Conservation (phyloP, 352 stramenopile genomes). For the Phytophthora foliorum region DNA sequence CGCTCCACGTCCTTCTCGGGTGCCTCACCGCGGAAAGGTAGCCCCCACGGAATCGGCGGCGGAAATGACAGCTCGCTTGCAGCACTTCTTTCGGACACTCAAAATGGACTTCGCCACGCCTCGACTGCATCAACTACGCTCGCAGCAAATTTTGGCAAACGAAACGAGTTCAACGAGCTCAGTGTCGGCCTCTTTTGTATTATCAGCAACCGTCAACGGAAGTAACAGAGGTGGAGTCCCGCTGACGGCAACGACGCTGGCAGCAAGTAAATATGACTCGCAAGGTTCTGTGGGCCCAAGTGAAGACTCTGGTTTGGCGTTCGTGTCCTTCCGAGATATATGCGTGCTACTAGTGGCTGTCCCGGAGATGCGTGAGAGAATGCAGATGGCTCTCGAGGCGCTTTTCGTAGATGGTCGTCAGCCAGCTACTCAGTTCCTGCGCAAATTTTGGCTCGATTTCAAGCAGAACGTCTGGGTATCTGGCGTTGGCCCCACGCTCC, state of each 20-base stretch:
- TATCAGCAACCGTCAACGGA: slow-evolving; percentile 21
- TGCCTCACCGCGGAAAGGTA: slow-evolving; percentile 24
- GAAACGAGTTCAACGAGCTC: slow-evolving; percentile 35
- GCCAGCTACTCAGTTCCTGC: slow-evolving; percentile 43
- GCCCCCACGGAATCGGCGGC: slow-evolving; percentile 25
- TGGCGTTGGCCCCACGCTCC: slow-evolving; percentile 25
- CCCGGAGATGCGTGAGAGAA: slow-evolving; percentile 32
- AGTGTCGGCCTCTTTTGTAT: slow-evolving; percentile 24
- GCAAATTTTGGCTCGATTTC: slow-evolving; percentile 63
- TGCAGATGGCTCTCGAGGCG: slow-evolving; percentile 58
- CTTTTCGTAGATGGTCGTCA: slow-evolving; percentile 58
- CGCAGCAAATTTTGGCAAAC: slow-evolving; percentile 57
- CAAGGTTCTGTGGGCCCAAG: slow-evolving; percentile 18
- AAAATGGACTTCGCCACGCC: slow-evolving; percentile 55
- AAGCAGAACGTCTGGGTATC: slow-evolving; percentile 49
- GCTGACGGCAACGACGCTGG: slow-evolving; percentile 3
- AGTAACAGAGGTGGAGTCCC: slow-evolving; percentile 20
- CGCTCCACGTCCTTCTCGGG: slow-evolving; percentile 30
- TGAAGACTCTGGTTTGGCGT: slow-evolving; percentile 36
- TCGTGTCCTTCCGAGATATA: slow-evolving; percentile 64
- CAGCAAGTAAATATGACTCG: slow-evolving; percentile 24
- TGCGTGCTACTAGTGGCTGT: slow-evolving; percentile 53
- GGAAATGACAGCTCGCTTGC: slow-evolving; percentile 30
- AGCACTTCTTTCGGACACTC: slow-evolving; percentile 49
- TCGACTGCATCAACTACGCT: slow-evolving; percentile 57